Percentiles rank a stretch among this genome's conserved stretches.
Conservation (phyloP, 2,329 filamentous ascomycete species). For the Coleophoma cylindrospora region DNA sequence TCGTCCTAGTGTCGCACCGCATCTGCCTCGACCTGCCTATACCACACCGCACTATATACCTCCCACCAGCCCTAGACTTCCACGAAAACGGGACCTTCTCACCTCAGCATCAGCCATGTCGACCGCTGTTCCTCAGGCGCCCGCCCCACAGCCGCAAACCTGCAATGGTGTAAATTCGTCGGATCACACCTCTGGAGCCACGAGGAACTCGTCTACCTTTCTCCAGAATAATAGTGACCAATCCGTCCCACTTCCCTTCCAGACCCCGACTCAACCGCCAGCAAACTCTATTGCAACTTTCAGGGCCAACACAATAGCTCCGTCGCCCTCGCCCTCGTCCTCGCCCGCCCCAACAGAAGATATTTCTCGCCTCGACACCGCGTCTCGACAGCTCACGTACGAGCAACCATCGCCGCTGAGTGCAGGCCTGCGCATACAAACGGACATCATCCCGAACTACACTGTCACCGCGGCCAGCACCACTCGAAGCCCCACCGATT, state of each 20-base stretch:
- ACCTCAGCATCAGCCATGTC: conserved; percentile 16
- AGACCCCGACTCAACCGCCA: conserved; percentile 6
- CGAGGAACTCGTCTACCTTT: conserved; percentile 3
- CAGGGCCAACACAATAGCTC: conserved; percentile 33
- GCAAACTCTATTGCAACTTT: conserved; percentile 19
- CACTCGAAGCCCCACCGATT: conserved; percentile 10
- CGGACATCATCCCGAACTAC: conserved; percentile 25
- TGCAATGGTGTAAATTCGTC: conserved; percentile 4
- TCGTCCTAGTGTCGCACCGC: neutral
- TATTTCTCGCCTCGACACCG: conserved; percentile 19
- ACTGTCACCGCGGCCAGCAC: conserved; percentile 19
- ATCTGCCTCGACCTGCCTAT: neutral
- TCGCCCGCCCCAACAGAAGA: conserved; percentile 4
- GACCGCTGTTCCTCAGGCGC: conserved; percentile 11
- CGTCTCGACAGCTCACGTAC: conserved; percentile 11
- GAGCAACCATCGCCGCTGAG: conserved; percentile 20
- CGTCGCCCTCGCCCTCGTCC: conserved; percentile 24
- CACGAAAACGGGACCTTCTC: neutral
- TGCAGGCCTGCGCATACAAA: conserved; percentile 29
- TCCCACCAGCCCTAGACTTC: neutral
- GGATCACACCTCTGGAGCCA: conserved; percentile 3
- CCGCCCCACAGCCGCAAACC: conserved; percentile 9
- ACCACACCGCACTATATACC: neutral
- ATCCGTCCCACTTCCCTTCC: conserved; percentile 8
- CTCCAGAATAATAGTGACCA: conserved; percentile 11